These are phyloP conservation scores for Monilinia aucupariae DNA, from an alignment of 2,329 filamentous ascomycete genomes.

Conservation along the genomic window DNA sequence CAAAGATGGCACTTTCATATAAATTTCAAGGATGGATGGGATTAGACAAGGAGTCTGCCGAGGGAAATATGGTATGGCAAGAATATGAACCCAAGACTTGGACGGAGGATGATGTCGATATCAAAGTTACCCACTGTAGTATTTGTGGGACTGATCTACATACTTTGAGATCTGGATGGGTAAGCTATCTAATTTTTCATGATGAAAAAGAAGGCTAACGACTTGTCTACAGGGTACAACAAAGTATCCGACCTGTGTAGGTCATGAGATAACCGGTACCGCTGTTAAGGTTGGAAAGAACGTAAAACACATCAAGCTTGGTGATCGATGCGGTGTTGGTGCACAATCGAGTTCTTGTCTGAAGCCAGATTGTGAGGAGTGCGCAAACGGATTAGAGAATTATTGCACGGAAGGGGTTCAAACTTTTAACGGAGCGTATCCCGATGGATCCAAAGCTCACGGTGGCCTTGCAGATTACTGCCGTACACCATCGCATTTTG, in stretches of 20 bases:
- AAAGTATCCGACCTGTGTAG: slow-evolving; percentile 39
- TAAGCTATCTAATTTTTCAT: slow-evolving; percentile 23
- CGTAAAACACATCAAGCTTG: slow-evolving; percentile 42
- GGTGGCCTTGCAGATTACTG: slow-evolving; percentile 16
- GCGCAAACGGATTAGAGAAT: slow-evolving; percentile 13
- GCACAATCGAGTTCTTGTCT: slow-evolving; percentile 40
- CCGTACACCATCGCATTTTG: slow-evolving; percentile 14
- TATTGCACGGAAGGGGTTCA: slow-evolving; percentile 2
- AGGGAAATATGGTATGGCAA: slow-evolving; percentile 37
- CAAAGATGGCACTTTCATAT: slow-evolving; percentile 32
- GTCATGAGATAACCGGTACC: slow-evolving; percentile 48
- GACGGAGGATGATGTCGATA: slow-evolving; percentile 47
- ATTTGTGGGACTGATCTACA: slow-evolving; percentile 42
- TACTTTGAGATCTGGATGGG: slow-evolving; percentile 35
- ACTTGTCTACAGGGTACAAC: slow-evolving; percentile 2
- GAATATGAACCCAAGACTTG: slow-evolving; percentile 45
- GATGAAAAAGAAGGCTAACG: neutral
- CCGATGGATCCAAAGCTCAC: slow-evolving; percentile 15
- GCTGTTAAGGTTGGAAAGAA: slow-evolving; percentile 43
- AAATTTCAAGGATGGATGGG: slow-evolving; percentile 39
- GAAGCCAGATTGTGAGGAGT: slow-evolving; percentile 17
- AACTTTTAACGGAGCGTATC: slow-evolving; percentile 12
- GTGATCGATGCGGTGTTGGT: slow-evolving; percentile 51
- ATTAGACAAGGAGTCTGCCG: slow-evolving; percentile 31
- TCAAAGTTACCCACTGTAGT: slow-evolving; percentile 47